Evolutionary conservation across 1,139 yeast genomes (phyloP).

Genomic region (Spencermartinsiella ligniputridi): DNA sequence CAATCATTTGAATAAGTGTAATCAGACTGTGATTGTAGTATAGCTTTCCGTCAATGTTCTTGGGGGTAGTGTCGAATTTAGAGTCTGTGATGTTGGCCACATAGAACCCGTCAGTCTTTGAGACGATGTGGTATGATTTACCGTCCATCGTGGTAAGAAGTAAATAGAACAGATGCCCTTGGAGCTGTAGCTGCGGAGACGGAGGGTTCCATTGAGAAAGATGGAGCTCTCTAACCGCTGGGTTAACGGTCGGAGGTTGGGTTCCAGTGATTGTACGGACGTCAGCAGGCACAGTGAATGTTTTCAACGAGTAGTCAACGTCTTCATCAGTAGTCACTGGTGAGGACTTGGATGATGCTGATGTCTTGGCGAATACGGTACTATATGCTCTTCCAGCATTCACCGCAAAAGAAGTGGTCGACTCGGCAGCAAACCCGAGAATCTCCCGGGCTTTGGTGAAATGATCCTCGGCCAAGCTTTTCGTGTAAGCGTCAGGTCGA

Average conservation of each 20-base stretch:
- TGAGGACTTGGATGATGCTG: constrained; percentile 3
- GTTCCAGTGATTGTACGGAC: constrained; percentile 29
- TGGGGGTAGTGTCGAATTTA: constrained; percentile 61
- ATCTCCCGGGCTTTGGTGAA: constrained; percentile 44
- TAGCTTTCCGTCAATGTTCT: constrained; percentile 38
- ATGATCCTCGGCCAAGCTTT: constrained; percentile 44
- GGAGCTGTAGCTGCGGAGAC: constrained; percentile 51
- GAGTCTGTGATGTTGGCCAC: constrained; percentile 64
- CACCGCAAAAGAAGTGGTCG: constrained; percentile 24
- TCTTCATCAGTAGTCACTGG: background rate
- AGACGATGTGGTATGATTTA: constrained; percentile 72
- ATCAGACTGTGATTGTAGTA: constrained; percentile 44
- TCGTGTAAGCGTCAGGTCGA: constrained; percentile 44
- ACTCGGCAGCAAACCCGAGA: constrained; percentile 39
- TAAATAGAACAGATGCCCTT: constrained; percentile 80
- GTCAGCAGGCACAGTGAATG: background rate
- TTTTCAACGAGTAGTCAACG: background rate
- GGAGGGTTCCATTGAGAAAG: constrained; percentile 89
- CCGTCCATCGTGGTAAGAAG: constrained; percentile 75
- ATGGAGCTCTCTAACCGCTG: constrained; percentile 48
- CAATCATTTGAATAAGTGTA: constrained; percentile 49
- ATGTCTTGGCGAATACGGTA: background rate
- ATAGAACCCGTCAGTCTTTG: constrained; percentile 72
- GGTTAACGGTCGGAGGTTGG: constrained; percentile 24
- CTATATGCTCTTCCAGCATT: constrained; percentile 35